Conservation (phyloP, 352 stramenopile genomes). For the Globisporangium barbulae region DNA sequence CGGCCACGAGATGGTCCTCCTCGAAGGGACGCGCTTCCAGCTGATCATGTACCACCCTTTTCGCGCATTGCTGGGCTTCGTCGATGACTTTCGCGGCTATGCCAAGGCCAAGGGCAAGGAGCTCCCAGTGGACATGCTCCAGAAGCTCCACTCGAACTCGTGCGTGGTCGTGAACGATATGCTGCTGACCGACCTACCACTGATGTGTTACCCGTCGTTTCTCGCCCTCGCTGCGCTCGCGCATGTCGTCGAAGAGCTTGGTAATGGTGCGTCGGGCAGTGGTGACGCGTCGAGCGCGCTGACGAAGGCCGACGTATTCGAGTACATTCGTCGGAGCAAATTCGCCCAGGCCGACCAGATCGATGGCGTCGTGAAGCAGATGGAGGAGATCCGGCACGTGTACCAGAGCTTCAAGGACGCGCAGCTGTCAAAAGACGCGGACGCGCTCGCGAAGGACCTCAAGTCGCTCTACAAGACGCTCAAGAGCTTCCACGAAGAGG, state of each 20-base stretch:
- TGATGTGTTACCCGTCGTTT: conserved; percentile 63
- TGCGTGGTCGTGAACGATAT: conserved; percentile 73
- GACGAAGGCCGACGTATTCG: conserved; percentile 35
- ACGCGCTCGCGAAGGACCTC: conserved; percentile 56
- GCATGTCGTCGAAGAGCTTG: conserved; percentile 55
- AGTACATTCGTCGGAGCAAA: conserved; percentile 71
- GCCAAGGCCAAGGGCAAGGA: conserved; percentile 64
- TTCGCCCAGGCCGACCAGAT: conserved; percentile 57
- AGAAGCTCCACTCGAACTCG: conserved; percentile 78
- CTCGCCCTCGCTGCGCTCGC: conserved; percentile 66
- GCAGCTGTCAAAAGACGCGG: conserved; percentile 29
- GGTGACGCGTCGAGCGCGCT: conserved; percentile 22
- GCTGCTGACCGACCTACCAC: conserved; percentile 66
- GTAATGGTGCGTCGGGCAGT: conserved; percentile 18
- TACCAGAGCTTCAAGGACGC: conserved; percentile 35
- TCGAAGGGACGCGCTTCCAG: conserved; percentile 87
- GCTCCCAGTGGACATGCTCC: conserved; percentile 54
- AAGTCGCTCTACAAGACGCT: conserved; percentile 88
- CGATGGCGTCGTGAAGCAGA: conserved; percentile 26
- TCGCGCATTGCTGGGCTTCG: conserved; percentile 72
- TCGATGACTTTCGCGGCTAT: conserved; percentile 80
- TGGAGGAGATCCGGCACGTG: conserved; percentile 34
- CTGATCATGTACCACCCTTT: conserved; percentile 90
- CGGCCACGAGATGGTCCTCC: conserved; percentile 83
- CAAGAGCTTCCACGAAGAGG: conserved; percentile 76